Percentiles rank a stretch among this genome's conserved stretches.
These are phyloP conservation scores for Hymenoscyphus albidus DNA, from an alignment of 2,329 filamentous ascomycete species.

Conservation along the genomic window DNA sequence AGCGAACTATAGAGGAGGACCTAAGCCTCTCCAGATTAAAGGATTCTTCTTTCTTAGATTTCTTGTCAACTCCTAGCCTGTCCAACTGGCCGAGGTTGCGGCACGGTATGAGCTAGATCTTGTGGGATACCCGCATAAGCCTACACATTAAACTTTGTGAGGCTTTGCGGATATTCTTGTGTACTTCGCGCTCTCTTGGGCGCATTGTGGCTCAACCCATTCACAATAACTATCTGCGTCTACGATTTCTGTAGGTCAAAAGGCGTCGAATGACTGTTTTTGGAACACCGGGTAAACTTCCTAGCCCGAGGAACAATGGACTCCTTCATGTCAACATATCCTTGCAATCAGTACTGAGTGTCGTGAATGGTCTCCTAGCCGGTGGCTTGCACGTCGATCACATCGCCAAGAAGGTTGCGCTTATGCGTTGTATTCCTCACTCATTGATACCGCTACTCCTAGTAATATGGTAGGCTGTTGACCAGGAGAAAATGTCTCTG, in stretches of 20 bases:
- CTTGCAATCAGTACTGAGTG: too few species aligned
- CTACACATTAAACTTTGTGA: too few species aligned
- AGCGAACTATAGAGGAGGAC: background rate
- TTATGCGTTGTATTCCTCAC: background rate
- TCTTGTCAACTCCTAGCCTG: background rate
- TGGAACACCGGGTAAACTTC: too few species aligned
- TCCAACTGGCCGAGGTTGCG: background rate
- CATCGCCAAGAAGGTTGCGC: background rate
- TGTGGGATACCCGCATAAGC: background rate
- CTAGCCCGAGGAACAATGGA: background rate
- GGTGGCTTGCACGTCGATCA: background rate
- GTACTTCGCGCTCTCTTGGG: too few species aligned
- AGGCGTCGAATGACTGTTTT: too few species aligned
- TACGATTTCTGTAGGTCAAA: too few species aligned
- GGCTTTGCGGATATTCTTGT: too few species aligned
- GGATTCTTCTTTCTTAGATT: background rate
- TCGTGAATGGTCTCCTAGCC: background rate
- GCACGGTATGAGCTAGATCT: background rate
- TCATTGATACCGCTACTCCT: background rate
- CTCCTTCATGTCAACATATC: background rate
- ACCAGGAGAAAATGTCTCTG: too few species aligned
- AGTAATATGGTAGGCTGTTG: background rate
- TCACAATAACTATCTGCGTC: too few species aligned
- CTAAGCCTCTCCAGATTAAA: background rate
- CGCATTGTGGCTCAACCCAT: too few species aligned